phyloP scores from a whole-genome alignment of 2,329 filamentous ascomycete species.

The Colletotrichum theobromicola region DNA sequence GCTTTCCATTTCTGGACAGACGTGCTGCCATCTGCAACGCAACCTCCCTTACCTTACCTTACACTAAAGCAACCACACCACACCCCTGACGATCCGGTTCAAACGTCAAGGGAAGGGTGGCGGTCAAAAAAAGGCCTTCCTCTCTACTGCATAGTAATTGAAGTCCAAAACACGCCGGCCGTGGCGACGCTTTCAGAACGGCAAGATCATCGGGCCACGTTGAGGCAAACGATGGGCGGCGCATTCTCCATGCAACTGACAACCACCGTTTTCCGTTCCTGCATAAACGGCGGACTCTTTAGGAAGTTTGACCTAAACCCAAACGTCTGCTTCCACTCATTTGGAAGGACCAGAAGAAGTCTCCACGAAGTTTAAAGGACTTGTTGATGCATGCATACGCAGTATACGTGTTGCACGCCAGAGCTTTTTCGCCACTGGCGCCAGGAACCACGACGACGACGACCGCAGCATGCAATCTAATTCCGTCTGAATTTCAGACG shows the following conservation, averaged over 20 bases:
- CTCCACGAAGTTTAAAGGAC: neutral
- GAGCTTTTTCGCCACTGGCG: neutral
- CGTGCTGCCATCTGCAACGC: neutral
- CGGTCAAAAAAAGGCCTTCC: neutral
- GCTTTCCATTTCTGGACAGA: neutral
- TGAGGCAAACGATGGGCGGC: neutral
- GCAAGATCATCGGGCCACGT: neutral
- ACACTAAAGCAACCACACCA: neutral
- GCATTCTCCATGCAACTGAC: neutral
- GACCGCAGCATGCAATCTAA: neutral
- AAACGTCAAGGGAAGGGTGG: neutral
- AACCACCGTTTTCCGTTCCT: neutral
- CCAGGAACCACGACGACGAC: neutral
- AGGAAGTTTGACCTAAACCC: neutral
- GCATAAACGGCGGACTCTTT: neutral
- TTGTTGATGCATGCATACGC: neutral
- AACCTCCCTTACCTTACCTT: neutral
- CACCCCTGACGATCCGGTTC: slow-evolving; percentile 10
- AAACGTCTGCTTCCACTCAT: neutral
- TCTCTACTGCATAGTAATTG: too few species aligned
- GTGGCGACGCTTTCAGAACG: neutral
- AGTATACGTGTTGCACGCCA: neutral
- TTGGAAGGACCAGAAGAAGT: neutral
- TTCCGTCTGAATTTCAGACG: slow-evolving; percentile 6
- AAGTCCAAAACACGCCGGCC: slow-evolving; percentile 5